phyloP scores from a whole-genome alignment of 306 rosid species.

The Arachis hypogaea region DNA sequence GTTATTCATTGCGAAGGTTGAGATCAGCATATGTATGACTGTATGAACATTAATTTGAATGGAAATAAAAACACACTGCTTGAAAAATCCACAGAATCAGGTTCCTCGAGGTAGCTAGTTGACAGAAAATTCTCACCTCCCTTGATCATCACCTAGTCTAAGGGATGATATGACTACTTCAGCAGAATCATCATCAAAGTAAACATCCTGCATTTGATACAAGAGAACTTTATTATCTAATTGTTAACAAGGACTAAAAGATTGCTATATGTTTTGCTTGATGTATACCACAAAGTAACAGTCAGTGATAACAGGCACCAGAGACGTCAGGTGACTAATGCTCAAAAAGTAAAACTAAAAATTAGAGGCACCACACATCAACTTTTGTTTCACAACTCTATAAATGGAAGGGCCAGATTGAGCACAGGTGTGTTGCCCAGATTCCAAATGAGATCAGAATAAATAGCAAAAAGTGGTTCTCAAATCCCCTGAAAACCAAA shows the following conservation, averaged over 20 bases:
- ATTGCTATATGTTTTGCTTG: background rate
- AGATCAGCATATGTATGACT: background rate
- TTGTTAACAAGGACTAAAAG: slow-evolving; percentile 1
- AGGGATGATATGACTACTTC: slow-evolving; percentile 96
- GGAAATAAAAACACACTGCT: background rate
- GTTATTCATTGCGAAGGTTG: background rate
- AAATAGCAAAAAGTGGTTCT: slow-evolving; percentile 27
- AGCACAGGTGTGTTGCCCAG: slow-evolving; percentile 10
- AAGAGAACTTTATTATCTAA: slow-evolving; percentile 19
- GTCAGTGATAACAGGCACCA: background rate
- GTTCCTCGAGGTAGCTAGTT: slow-evolving; percentile 7
- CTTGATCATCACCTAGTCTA: slow-evolving; percentile 94
- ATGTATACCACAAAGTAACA: background rate
- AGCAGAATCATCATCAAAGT: slow-evolving; percentile 95
- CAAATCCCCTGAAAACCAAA: slow-evolving; percentile 28
- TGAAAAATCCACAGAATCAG: slow-evolving; percentile 11
- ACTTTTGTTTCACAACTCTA: slow-evolving; percentile 19
- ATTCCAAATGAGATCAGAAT: slow-evolving; percentile 19
- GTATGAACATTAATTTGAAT: background rate
- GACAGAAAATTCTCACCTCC: slow-evolving; percentile 71
- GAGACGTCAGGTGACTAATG: background rate
- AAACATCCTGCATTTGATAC: slow-evolving; percentile 69
- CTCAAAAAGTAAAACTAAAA: background rate
- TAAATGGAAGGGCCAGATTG: slow-evolving; percentile 20
- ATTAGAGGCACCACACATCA: slow-evolving; percentile 17